These are phyloP conservation scores for Polytrichum commune DNA, from an alignment of 225 moss, liverwort and hornwort genomes.

Conservation along the genomic window DNA sequence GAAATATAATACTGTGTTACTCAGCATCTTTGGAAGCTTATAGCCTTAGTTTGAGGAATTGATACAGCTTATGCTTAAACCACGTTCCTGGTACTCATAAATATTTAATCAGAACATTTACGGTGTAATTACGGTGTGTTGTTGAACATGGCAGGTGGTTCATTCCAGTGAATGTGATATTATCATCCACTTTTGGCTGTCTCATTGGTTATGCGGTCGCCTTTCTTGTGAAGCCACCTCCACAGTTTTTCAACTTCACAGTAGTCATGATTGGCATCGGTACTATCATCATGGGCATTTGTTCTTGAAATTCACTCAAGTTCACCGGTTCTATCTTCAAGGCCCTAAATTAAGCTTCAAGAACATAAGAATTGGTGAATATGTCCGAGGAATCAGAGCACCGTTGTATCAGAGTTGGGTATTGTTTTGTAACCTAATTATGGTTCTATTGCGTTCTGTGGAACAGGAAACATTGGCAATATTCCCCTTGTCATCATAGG, in stretches of 20 bases:
- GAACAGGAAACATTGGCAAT: conserved; percentile 94
- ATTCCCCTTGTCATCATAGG: conserved; percentile 91
- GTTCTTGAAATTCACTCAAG: neutral
- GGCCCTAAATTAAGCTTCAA: too few species aligned
- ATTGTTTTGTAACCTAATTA: neutral
- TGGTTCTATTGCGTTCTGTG: neutral
- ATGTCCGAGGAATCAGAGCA: neutral
- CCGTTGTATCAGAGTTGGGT: neutral
- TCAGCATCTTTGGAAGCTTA: neutral
- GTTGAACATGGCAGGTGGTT: conserved; percentile 74
- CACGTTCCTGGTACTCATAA: too few species aligned
- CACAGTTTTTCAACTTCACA: conserved; percentile 83
- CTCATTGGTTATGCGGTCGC: conserved; percentile 71
- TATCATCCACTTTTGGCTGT: conserved; percentile 65
- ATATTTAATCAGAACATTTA: too few species aligned
- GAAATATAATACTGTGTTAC: neutral
- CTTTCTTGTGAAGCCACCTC: conserved; percentile 68
- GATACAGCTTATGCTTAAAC: too few species aligned
- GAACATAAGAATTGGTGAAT: neutral
- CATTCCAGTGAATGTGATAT: conserved; percentile 80
- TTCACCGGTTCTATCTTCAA: too few species aligned
- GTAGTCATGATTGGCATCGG: conserved; percentile 94
- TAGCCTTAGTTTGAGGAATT: neutral
- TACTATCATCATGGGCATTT: conserved; percentile 17
- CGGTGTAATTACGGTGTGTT: too few species aligned